Evolutionary conservation across 345 rosid genomes (phyloP).

Genomic region (Erodium maritimum): DNA sequence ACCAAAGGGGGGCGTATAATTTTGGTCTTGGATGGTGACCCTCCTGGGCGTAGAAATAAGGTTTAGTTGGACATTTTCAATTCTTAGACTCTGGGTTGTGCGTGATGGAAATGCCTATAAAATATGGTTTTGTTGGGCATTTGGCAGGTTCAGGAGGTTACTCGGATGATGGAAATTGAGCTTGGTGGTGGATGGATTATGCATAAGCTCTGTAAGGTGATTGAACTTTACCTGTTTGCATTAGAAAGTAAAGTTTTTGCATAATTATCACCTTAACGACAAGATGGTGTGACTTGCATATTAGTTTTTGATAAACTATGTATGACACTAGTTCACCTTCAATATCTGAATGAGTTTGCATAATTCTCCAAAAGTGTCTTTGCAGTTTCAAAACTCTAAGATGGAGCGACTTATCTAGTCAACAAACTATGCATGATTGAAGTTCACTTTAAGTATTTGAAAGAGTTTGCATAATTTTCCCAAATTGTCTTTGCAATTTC

Average conservation of each 20-base stretch:
- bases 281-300: too few relatives aligned
- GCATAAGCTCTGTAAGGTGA: constrained; percentile 60
- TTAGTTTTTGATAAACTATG: too few relatives aligned
- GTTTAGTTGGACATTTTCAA: constrained; percentile 15
- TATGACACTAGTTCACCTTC: too few relatives aligned
- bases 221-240: not conserved
- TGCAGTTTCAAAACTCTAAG: too few relatives aligned
- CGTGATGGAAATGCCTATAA: not conserved
- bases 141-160: constrained; percentile 61
- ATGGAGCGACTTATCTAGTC: too few relatives aligned
- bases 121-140: not conserved
- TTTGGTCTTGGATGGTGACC: constrained; percentile 42
- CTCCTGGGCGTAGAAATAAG: constrained; percentile 55
- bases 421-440: too few relatives aligned
- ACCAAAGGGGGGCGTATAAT: constrained; percentile 31
- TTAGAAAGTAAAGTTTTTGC: not conserved
- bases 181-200: constrained; percentile 76
- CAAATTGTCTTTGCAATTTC: too few relatives aligned
- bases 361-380: too few relatives aligned
- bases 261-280: not conserved
- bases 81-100: not conserved
- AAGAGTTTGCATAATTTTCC: too few relatives aligned
- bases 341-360: too few relatives aligned
- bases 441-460: too few relatives aligned
- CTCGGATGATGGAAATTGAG: constrained; percentile 72